Conservation (phyloP, 352 stramenopile genomes). For the Globisporangium paroecandrum region DNA sequence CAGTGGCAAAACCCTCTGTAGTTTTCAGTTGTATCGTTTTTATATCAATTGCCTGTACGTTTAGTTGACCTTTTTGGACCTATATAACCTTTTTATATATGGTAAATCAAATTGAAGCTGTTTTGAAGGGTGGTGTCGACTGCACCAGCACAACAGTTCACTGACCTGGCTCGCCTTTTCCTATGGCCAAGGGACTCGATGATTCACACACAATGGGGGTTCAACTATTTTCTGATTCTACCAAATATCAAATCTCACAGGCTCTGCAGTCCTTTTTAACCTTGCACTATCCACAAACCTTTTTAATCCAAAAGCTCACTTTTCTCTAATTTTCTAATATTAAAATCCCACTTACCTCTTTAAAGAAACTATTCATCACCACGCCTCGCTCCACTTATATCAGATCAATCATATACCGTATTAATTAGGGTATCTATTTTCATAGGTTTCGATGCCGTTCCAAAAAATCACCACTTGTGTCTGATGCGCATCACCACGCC, state of each 20-base stretch:
- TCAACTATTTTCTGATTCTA: background rate
- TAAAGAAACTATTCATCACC: background rate
- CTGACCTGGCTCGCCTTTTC: conserved; percentile 2
- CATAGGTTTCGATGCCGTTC: background rate
- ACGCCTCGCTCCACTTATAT: too few relatives aligned
- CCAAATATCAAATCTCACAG: background rate
- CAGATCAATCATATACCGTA: background rate
- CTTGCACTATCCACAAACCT: background rate
- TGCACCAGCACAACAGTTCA: background rate
- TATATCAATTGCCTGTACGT: background rate
- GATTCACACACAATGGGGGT: background rate
- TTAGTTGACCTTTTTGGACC: background rate
- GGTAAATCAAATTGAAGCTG: background rate
- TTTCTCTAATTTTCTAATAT: background rate
- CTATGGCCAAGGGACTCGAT: background rate
- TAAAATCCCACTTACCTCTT: background rate
- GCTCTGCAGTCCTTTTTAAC: background rate
- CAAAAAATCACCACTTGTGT: background rate
- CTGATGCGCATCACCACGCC: background rate
- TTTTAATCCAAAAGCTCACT: background rate
- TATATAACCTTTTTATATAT: background rate
- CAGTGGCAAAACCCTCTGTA: background rate
- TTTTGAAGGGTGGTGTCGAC: background rate
- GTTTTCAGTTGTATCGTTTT: background rate
- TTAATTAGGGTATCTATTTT: background rate